These are phyloP conservation scores for Puccinia novopanici DNA, from an alignment of 1,284 basidiomycete species.

Conservation along the genomic window DNA sequence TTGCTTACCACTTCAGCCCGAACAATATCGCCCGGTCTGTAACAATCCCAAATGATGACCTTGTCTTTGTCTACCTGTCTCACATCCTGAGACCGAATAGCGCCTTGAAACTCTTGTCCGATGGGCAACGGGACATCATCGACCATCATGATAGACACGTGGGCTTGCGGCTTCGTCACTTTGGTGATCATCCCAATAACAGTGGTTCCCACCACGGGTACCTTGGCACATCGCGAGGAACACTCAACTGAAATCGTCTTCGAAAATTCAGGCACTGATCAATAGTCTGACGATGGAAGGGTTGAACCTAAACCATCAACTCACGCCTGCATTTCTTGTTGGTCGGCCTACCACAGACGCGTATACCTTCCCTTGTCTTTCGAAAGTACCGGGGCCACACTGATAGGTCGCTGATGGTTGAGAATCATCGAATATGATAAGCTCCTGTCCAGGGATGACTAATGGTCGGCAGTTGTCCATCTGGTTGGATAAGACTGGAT, in stretches of 20 bases:
- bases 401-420: conserved; percentile 31
- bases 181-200: conserved; percentile 80
- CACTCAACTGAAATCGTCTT: conserved; percentile 42
- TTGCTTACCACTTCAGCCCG: conserved; percentile 80
- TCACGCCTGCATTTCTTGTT: conserved; percentile 20
- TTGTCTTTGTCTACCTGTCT: conserved; percentile 77
- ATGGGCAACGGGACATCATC: conserved; percentile 80
- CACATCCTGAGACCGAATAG: conserved; percentile 89
- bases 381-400: conserved; percentile 32
- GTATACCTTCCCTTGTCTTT: conserved; percentile 37
- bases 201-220: conserved; percentile 70
- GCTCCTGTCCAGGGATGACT: conserved; percentile 42
- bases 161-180: conserved; percentile 82
- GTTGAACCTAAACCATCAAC: background rate
- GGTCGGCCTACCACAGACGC: conserved; percentile 41
- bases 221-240: conserved; percentile 62
- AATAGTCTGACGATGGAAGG: background rate
- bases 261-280: background rate
- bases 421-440: background rate
- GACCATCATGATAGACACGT: conserved; percentile 82
- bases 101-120: conserved; percentile 90
- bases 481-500: background rate
- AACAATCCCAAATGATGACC: conserved; percentile 89
- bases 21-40: conserved; percentile 93
- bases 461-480: background rate